Percentiles rank a stretch among this genome's conserved stretches.
Evolutionary conservation across 805 yeast species (phyloP).

Genomic region (Myxozyma sirexii): DNA sequence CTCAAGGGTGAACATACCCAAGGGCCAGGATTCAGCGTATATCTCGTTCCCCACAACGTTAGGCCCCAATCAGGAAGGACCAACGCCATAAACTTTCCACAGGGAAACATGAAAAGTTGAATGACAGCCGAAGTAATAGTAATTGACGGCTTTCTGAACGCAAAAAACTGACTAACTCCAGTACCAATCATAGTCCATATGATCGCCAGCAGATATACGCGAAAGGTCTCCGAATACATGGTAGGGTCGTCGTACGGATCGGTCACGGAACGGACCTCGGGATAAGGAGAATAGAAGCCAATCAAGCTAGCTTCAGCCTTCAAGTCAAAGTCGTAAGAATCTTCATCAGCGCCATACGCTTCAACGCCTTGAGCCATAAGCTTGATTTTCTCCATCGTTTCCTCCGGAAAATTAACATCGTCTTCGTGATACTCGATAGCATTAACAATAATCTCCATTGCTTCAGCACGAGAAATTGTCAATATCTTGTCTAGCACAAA

Average conservation of each 20-base stretch:
- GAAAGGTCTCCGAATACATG: conserved; percentile 54
- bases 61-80: conserved; percentile 53
- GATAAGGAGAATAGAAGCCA: conserved; percentile 49
- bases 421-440: conserved; percentile 46
- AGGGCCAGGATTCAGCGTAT: conserved; percentile 58
- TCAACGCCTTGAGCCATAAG: conserved; percentile 12
- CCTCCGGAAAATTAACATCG: conserved; percentile 51
- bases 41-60: conserved; percentile 42
- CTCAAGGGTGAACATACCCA: conserved; percentile 54
- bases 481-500: conserved; percentile 50
- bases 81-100: conserved; percentile 53
- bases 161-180: conserved; percentile 48
- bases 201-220: conserved; percentile 54
- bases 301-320: conserved; percentile 20
- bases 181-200: conserved; percentile 37
- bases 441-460: conserved; percentile 45
- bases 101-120: conserved; percentile 62
- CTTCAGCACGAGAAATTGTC: conserved; percentile 43
- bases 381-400: conserved; percentile 43
- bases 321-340: conserved; percentile 17
- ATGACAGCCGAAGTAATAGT: conserved; percentile 55
- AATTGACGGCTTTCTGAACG: conserved; percentile 59
- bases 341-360: conserved; percentile 17
- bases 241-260: conserved; percentile 58
- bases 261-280: conserved; percentile 70